Conservation (phyloP, 179 eudicot genomes). For the Nepenthes alata region DNA sequence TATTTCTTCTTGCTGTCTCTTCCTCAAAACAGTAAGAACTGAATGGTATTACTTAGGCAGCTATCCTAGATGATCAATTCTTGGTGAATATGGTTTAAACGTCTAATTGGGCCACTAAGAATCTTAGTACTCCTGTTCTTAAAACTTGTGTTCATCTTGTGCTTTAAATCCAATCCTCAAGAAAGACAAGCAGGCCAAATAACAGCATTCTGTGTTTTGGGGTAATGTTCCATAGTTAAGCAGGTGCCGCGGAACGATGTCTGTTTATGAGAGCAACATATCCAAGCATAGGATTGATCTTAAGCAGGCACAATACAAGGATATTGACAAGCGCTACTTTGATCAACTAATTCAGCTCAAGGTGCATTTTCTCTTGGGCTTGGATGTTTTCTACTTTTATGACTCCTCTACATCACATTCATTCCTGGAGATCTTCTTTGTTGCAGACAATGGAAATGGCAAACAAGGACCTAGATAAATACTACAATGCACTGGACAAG, state of each 20-base stretch:
- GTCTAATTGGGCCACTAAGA: too few species aligned
- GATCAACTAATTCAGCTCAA: conserved; percentile 90
- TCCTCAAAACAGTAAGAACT: too few species aligned
- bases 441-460: conserved; percentile 97
- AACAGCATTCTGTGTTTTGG: conserved; percentile 1
- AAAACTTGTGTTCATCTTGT: too few species aligned
- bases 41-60: too few species aligned
- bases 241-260: conserved; percentile 59
- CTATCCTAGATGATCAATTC: too few species aligned
- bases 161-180: too few species aligned
- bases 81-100: too few species aligned
- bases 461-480: conserved; percentile 92
- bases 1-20: too few species aligned
- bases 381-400: conserved; percentile 7
- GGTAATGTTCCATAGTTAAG: conserved; percentile 41
- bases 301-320: conserved; percentile 89
- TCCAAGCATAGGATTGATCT: conserved; percentile 71
- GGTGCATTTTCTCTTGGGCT: conserved; percentile 24
- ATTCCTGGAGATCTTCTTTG: neutral
- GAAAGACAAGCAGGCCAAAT: neutral
- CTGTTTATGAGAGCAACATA: conserved; percentile 83
- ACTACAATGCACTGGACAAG: conserved; percentile 97
- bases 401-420: neutral
- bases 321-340: conserved; percentile 83
- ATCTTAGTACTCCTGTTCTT: too few species aligned